Evolutionary conservation across 148 eudicot species (phyloP).

Genomic region (Heliamphora exappendiculata): DNA sequence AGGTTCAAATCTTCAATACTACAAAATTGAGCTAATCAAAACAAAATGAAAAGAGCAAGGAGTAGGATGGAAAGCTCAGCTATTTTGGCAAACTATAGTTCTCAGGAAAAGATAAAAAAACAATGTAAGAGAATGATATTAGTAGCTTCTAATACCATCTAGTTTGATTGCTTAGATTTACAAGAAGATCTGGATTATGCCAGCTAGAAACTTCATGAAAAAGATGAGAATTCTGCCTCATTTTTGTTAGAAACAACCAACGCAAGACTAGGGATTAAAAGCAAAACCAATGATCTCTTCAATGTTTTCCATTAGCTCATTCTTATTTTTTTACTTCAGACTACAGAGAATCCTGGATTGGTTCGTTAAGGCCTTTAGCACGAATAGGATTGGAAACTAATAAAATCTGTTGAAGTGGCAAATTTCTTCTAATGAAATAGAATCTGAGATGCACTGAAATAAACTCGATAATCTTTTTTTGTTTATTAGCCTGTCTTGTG

Average conservation of each 20-base stretch:
- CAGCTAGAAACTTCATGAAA: neutral
- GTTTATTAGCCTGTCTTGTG: too few relatives aligned
- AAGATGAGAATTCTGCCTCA: neutral
- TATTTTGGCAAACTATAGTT: neutral
- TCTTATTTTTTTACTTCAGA: too few relatives aligned
- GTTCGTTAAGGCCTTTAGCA: too few relatives aligned
- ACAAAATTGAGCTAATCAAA: neutral
- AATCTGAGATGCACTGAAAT: too few relatives aligned
- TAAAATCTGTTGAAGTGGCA: too few relatives aligned
- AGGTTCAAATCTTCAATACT: neutral
- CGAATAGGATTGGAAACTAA: too few relatives aligned
- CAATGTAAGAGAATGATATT: neutral
- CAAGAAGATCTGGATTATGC: neutral
- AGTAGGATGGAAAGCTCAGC: neutral
- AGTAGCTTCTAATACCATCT: neutral
- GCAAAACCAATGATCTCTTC: neutral
- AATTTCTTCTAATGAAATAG: too few relatives aligned
- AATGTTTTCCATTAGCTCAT: too few relatives aligned
- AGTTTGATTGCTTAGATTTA: neutral
- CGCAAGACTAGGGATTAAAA: neutral
- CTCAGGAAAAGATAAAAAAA: neutral
- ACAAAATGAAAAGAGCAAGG: neutral
- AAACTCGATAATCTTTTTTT: too few relatives aligned
- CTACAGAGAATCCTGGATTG: too few relatives aligned
- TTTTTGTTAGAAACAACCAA: neutral